These are phyloP conservation scores for Aspergillus niger DNA, from an alignment of 2,329 filamentous ascomycete genomes.

Conservation along the genomic window DNA sequence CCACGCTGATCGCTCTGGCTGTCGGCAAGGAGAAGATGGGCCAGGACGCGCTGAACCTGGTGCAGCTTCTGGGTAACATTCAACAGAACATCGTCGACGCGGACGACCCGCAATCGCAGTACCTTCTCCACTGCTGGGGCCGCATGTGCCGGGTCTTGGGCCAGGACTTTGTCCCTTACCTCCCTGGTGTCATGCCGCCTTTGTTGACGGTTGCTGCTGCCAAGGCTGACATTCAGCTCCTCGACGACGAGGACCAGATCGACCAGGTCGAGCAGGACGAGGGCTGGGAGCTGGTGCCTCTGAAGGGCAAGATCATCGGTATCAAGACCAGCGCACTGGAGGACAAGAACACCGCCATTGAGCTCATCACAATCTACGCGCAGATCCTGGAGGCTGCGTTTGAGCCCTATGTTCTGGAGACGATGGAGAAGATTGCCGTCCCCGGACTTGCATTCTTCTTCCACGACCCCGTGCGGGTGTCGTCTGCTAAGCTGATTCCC, in stretches of 20 bases:
- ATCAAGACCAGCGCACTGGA: slow-evolving; percentile 97
- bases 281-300: slow-evolving; percentile 93
- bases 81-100: slow-evolving; percentile 84
- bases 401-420: slow-evolving; percentile 85
- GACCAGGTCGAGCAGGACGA: slow-evolving; percentile 92
- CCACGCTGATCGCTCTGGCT: slow-evolving; percentile 87
- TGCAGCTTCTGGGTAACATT: slow-evolving; percentile 83
- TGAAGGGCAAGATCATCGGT: slow-evolving; percentile 97
- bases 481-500: slow-evolving; percentile 91
- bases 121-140: slow-evolving; percentile 98
- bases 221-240: slow-evolving; percentile 93
- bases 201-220: slow-evolving; percentile 87
- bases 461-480: slow-evolving; percentile 94
- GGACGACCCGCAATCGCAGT: slow-evolving; percentile 94
- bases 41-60: slow-evolving; percentile 80
- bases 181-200: slow-evolving; percentile 91
- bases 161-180: slow-evolving; percentile 86
- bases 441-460: slow-evolving; percentile 98
- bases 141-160: slow-evolving; percentile 96
- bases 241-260: slow-evolving; percentile 93
- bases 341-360: slow-evolving; percentile 99
- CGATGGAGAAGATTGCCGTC: slow-evolving; percentile 95
- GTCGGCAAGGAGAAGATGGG: slow-evolving; percentile 93
- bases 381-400: slow-evolving; percentile 93
- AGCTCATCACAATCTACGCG: slow-evolving; percentile 94